phyloP scores from a whole-genome alignment of 2,329 filamentous ascomycete genomes.

The Fusarium algeriense region DNA sequence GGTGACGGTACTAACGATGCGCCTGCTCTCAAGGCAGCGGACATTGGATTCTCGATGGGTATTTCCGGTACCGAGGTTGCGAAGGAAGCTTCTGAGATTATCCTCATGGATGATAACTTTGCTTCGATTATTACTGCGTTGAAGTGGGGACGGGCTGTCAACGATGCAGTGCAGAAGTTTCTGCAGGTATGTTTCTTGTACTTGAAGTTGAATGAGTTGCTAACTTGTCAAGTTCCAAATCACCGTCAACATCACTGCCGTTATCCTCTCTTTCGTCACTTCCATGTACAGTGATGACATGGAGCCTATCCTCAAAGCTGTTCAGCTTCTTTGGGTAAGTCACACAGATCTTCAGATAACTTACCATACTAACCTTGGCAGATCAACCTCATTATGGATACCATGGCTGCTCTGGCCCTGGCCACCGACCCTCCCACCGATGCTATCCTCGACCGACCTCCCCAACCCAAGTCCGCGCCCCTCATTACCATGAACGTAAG shows the following conservation, averaged over 20 bases:
- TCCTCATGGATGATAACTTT: slow-evolving; percentile 91
- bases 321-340: slow-evolving; percentile 93
- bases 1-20: slow-evolving; percentile 89
- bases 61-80: slow-evolving; percentile 86
- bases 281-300: slow-evolving; percentile 79
- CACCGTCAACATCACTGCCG: slow-evolving; percentile 92
- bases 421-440: slow-evolving; percentile 89
- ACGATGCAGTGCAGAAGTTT: slow-evolving; percentile 82
- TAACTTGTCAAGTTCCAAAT: slow-evolving; percentile 69
- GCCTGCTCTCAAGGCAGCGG: slow-evolving; percentile 82
- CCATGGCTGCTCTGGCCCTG: slow-evolving; percentile 87
- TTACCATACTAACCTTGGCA: not conserved
- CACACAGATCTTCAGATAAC: rapidly evolving
- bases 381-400: slow-evolving; percentile 93
- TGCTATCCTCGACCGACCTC: slow-evolving; percentile 81
- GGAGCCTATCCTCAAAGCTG: slow-evolving; percentile 83
- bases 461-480: slow-evolving; percentile 66
- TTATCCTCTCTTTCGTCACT: slow-evolving; percentile 87
- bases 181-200: slow-evolving; percentile 58
- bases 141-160: slow-evolving; percentile 83
- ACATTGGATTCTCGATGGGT: slow-evolving; percentile 89
- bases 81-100: slow-evolving; percentile 86
- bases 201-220: rapidly evolving
- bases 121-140: slow-evolving; percentile 85
- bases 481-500: slow-evolving; percentile 78